These are phyloP conservation scores for Aspergillus melleus DNA, from an alignment of 2,329 filamentous ascomycete genomes.

Conservation along the genomic window DNA sequence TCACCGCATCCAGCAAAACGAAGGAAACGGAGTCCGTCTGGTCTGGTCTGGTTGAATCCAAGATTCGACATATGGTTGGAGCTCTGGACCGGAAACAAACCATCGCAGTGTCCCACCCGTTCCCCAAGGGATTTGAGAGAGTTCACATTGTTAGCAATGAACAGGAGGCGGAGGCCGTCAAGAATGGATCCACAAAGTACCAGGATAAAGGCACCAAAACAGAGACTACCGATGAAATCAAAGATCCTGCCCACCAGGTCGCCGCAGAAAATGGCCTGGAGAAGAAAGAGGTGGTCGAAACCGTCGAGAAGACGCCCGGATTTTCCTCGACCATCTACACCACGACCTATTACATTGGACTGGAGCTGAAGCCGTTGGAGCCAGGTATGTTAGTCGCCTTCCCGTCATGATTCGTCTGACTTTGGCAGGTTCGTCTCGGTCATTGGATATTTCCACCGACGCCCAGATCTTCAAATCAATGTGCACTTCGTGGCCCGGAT, in stretches of 20 bases:
- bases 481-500: slow-evolving; percentile 74
- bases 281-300: slow-evolving; percentile 40
- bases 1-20: slow-evolving; percentile 77
- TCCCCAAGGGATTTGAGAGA: slow-evolving; percentile 89
- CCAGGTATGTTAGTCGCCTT: slow-evolving; percentile 59
- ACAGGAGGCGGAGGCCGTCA: slow-evolving; percentile 61
- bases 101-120: slow-evolving; percentile 83
- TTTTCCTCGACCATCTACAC: slow-evolving; percentile 68
- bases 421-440: slow-evolving; percentile 44
- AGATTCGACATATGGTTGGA: slow-evolving; percentile 80
- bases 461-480: slow-evolving; percentile 84
- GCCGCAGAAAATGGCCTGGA: slow-evolving; percentile 48
- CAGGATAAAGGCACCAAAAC: slow-evolving; percentile 56
- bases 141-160: slow-evolving; percentile 68
- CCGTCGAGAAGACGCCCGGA: slow-evolving; percentile 36
- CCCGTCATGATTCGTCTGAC: slow-evolving; percentile 30
- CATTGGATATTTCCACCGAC: slow-evolving; percentile 64
- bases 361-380: slow-evolving; percentile 71
- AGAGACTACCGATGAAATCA: slow-evolving; percentile 53
- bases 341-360: slow-evolving; percentile 89
- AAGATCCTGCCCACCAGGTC: slow-evolving; percentile 51
- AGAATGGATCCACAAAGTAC: slow-evolving; percentile 62
- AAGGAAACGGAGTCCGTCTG: slow-evolving; percentile 84
- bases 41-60: slow-evolving; percentile 92
- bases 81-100: slow-evolving; percentile 77